phyloP scores from a whole-genome alignment of 2,329 filamentous ascomycete species.

The Claviceps sp. region DNA sequence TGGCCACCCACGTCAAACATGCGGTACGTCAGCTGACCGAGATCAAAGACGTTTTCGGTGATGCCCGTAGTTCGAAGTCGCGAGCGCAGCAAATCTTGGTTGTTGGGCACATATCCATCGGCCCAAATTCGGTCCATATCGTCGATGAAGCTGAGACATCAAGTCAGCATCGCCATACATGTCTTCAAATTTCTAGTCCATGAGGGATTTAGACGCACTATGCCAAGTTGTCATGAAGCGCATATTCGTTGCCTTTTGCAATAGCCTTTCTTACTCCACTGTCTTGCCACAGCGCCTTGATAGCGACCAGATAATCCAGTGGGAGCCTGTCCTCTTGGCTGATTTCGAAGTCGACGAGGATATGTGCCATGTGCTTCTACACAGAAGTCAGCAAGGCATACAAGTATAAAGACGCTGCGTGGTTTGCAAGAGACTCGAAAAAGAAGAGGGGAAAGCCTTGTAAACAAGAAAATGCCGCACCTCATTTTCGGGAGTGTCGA shows the following conservation, averaged over 20 bases:
- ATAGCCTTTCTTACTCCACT: constrained; percentile 77
- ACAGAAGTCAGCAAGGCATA: constrained; percentile 1
- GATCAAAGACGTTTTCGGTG: constrained; percentile 91
- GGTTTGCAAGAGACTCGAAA: constrained; percentile 12
- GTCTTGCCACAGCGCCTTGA: constrained; percentile 77
- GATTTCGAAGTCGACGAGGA: constrained; percentile 72
- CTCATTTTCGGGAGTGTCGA: constrained; percentile 66
- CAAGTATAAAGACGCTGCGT: not conserved
- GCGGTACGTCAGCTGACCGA: constrained; percentile 83
- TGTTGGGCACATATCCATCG: constrained; percentile 71
- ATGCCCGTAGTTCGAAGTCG: constrained; percentile 98
- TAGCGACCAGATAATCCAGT: constrained; percentile 61
- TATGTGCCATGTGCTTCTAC: constrained; percentile 64
- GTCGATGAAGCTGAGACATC: constrained; percentile 57
- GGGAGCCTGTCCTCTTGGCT: constrained; percentile 71
- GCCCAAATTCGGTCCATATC: constrained; percentile 64
- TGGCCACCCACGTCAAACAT: constrained; percentile 98
- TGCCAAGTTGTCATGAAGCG: constrained; percentile 84
- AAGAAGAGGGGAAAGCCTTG: not conserved
- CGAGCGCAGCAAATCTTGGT: constrained; percentile 87
- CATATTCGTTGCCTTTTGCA: constrained; percentile 87
- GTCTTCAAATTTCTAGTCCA: not conserved
- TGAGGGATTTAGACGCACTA: constrained; percentile 51
- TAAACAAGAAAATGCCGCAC: constrained; percentile 34
- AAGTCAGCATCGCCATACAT: constrained; percentile 1